Conservation (phyloP, 257 asterid species). For the Scutellaria barbata region DNA sequence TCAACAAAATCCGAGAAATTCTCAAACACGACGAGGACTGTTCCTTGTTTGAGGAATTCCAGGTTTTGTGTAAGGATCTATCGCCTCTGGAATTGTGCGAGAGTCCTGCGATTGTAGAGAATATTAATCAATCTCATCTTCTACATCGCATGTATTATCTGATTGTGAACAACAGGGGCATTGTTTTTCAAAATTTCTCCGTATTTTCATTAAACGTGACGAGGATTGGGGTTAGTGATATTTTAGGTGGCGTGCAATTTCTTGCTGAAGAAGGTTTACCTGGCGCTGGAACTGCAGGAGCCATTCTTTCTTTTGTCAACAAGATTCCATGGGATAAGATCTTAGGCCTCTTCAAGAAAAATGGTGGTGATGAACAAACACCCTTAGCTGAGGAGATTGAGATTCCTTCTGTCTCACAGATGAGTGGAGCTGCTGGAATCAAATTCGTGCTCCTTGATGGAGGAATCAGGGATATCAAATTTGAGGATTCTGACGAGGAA, state of each 20-base stretch:
- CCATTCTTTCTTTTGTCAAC: slow-evolving; percentile 26
- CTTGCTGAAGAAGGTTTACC: slow-evolving; percentile 12
- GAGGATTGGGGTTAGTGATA: neutral
- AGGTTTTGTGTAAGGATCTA: slow-evolving; percentile 25
- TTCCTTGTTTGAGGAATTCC: neutral
- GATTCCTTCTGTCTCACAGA: slow-evolving; percentile 45
- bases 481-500: slow-evolving; percentile 18
- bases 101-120: neutral
- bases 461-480: slow-evolving; percentile 46
- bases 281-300: slow-evolving; percentile 26
- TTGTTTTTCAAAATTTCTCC: no score
- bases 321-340: slow-evolving; percentile 31
- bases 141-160: slow-evolving; percentile 6
- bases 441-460: slow-evolving; percentile 30
- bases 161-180: no score
- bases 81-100: slow-evolving; percentile 39
- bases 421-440: slow-evolving; percentile 32
- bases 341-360: slow-evolving; percentile 2
- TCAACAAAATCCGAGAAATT: slow-evolving; percentile 20
- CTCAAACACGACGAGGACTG: neutral
- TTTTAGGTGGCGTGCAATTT: neutral
- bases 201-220: neutral
- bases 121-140: slow-evolving; percentile 31
- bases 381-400: slow-evolving; percentile 35
- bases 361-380: neutral